Base-by-base conservation (phyloP, 139 green algal genomes). In the Mesotaenium endlicherianum region DNA sequence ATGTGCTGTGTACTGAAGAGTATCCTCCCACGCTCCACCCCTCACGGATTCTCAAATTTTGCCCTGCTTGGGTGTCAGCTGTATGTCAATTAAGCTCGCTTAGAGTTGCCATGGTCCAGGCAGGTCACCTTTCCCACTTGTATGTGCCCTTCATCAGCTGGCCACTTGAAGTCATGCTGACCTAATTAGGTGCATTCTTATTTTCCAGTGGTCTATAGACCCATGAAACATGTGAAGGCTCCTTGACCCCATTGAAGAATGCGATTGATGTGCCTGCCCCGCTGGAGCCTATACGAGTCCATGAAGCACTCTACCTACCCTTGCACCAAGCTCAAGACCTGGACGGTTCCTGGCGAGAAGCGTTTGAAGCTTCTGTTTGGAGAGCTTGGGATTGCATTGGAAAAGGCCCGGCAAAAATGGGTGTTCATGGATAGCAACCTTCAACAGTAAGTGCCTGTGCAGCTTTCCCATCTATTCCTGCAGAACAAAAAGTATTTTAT, bases 261-360 rank as follows among this genome's bases (percentile, higher is more conserved):
- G 2, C 59, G 83, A 2, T 80, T 89, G 42, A 60, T 83, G 69
- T 74, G 88, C 5, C 70, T 95, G 58, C 89, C 92, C 34, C 90
- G 95, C 78, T 98, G 94, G 95, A 94, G 64, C 16, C 90, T 98
- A 71, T 93, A 92, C 64, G 94, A 98, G 0, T 80, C 93, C 42
- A 92, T 98, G 85, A 8, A 91, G 81, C 91, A 95, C 91, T 93
- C 88, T 0, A 70, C 90, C 2, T 97, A 97, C 57, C 91, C 97
- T 3, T 93, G 93, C 0, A 85, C 91, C 6, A 88, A 91, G 36
- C 85, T 98, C 78, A 92, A 95, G 75, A 93, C 94, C 71, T 97
- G 91, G 93, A 90, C 84, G 34, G 91, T 95, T 38, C 89, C 90
- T 14, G 95, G 95, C 0, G 77, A 83, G 2, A 44, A 92, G 8